Evolutionary conservation across 192 early-diverging fungal genomes (phyloP).

Genomic region (Coemansia sp.): DNA sequence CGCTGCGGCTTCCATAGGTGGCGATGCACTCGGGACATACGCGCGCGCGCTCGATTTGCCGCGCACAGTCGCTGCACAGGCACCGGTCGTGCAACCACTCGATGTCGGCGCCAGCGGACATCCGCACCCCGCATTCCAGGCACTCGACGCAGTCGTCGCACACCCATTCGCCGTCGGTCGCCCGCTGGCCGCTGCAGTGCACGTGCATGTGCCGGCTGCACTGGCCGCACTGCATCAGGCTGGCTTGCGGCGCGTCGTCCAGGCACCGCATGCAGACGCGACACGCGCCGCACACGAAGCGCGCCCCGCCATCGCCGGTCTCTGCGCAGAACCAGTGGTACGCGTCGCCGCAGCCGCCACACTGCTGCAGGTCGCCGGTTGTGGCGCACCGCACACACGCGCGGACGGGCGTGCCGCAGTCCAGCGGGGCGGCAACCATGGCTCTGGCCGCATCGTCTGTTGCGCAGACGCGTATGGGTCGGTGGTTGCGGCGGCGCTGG

Average conservation of each 20-base stretch:
- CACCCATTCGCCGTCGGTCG: slow-evolving; percentile 34
- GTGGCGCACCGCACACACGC: slow-evolving; percentile 41
- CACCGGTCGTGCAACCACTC: slow-evolving; percentile 55
- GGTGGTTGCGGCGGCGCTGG: neutral
- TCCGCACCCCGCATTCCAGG: slow-evolving; percentile 40
- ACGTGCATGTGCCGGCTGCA: slow-evolving; percentile 17
- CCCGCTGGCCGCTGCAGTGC: slow-evolving; percentile 29
- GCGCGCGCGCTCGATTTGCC: slow-evolving; percentile 52
- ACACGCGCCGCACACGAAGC: slow-evolving; percentile 38
- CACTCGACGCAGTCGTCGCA: slow-evolving; percentile 47
- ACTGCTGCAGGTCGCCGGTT: slow-evolving; percentile 23
- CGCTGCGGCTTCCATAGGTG: slow-evolving; percentile 52
- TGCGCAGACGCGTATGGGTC: neutral
- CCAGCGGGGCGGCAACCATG: neutral
- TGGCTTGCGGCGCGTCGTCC: neutral
- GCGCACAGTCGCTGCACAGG: slow-evolving; percentile 57
- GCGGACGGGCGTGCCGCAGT: neutral
- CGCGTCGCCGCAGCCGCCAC: slow-evolving; percentile 52
- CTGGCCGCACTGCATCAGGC: slow-evolving; percentile 26
- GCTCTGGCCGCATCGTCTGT: neutral
- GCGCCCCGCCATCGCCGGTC: neutral
- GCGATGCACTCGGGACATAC: slow-evolving; percentile 60
- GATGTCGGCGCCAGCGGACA: slow-evolving; percentile 3
- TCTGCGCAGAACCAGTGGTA: slow-evolving; percentile 54
- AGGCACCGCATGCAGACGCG: slow-evolving; percentile 37